Conservation (phyloP, 2,329 filamentous ascomycete species). For the Talaromyces sp. region DNA sequence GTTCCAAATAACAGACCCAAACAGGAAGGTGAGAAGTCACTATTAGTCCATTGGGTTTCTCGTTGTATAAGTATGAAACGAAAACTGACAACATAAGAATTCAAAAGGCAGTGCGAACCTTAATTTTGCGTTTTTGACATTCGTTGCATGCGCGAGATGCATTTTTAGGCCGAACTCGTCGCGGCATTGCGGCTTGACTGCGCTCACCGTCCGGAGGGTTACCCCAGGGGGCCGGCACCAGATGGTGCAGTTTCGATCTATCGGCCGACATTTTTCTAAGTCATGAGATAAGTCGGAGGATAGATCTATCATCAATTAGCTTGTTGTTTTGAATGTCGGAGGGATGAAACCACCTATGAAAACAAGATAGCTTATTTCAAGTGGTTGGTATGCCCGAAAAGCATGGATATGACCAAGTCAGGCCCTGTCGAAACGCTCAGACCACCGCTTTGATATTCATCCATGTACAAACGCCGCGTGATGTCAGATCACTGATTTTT, state of each 20-base stretch:
- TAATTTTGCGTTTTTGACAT: constrained; percentile 20
- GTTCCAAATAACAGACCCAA: not conserved
- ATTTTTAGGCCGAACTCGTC: constrained; percentile 16
- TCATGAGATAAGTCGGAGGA: not conserved
- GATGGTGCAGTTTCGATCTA: constrained; percentile 13
- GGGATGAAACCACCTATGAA: not conserved
- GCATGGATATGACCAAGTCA: not conserved
- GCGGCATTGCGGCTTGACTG: constrained; percentile 9
- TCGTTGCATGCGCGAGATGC: constrained; percentile 18
- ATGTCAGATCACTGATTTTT: not conserved
- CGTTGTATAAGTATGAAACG: not conserved
- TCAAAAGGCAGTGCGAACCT: constrained; percentile 10
- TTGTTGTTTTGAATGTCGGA: not conserved
- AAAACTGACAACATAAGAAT: not conserved
- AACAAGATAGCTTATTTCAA: not conserved
- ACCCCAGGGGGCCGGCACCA: constrained; percentile 12
- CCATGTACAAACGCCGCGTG: constrained; percentile 2
- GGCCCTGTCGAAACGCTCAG: constrained; percentile 3
- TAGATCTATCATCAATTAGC: not conserved
- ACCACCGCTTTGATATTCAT: not conserved
- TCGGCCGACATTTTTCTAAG: constrained; percentile 12
- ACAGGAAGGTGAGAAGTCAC: not conserved
- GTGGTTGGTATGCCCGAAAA: not conserved
- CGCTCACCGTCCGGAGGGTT: constrained; percentile 7
- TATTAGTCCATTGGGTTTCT: not conserved